Evolutionary conservation across 192 early-diverging fungal genomes (phyloP), one percentile per base, ranked within the genome.

Genomic region (Rhizoclosmatium sp.): DNA sequence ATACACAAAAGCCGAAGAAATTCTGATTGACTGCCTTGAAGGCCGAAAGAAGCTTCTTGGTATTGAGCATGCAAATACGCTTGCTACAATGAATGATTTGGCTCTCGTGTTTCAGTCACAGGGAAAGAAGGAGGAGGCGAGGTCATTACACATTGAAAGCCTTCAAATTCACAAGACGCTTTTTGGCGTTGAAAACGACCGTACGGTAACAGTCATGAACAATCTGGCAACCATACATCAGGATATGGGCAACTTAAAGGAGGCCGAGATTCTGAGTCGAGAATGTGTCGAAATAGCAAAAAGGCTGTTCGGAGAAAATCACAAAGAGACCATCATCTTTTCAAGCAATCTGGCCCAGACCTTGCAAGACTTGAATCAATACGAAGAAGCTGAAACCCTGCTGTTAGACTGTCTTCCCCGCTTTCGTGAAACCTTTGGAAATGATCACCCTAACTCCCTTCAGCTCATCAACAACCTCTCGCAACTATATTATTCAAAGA

Each of bases 1-100:
- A n/a, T 69, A 21, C 39, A n/a, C 14, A 2, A 23, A 12, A 54
- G 78, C 78, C 39, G 75, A 78, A 48, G n/a, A 47, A 60, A 39
- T 78, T n/a, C 47, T 74, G 16, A 19, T 78, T 12, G 41, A 78
- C 56, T 76, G 76, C 31, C 40, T 79, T 3, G 78, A 81, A n/a
- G 40, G 16, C 4, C 19, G 46, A 23, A 2, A 47, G n/a, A 77
- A 56, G 42, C 14, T 79, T 65, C 47, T 39, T 19, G 78, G 78
- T 14, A 19, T 39, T 23, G 78, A 79, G 31, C 78, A 79, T 66
- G 62, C 78, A 14, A 56, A 79, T 12, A 79, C 78, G 1, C 42
- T 79, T 2, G 81, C 48, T 31, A 40, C 51, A 54, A 54, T 12
- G 51, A 12, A 7, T 12, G 16, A 54, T 16, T 54, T 54, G 51